These are phyloP conservation scores for Talaromyces funiculosus DNA, from an alignment of 2,329 filamentous ascomycete species.

Conservation along the genomic window DNA sequence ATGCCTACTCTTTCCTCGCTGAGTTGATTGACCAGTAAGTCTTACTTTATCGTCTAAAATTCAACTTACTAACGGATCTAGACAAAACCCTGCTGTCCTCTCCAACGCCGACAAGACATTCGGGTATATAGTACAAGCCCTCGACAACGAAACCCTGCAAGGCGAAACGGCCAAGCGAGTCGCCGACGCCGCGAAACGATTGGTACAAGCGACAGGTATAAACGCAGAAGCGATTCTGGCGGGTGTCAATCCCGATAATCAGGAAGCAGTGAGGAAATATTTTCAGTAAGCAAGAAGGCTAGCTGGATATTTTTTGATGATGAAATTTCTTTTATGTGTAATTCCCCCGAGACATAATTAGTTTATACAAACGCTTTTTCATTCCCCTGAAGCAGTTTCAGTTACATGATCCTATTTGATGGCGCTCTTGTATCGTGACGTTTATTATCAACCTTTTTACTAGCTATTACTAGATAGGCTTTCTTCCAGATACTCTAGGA, in stretches of 20 bases:
- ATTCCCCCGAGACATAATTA: background rate
- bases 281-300: constrained; percentile 52
- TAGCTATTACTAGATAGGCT: background rate
- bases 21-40: constrained; percentile 93
- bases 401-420: background rate
- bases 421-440: background rate
- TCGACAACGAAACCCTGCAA: constrained; percentile 85
- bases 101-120: constrained; percentile 76
- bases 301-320: background rate
- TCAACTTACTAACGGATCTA: constrained; percentile 34
- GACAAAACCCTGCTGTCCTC: constrained; percentile 78
- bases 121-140: constrained; percentile 74
- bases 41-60: constrained; percentile 5
- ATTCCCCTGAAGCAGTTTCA: background rate
- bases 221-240: constrained; percentile 71
- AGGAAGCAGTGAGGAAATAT: constrained; percentile 71
- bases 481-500: background rate
- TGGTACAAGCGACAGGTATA: constrained; percentile 67
- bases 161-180: constrained; percentile 75
- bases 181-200: constrained; percentile 68
- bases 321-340: constrained; percentile 4
- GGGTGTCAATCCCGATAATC: constrained; percentile 71
- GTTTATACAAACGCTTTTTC: background rate
- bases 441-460: background rate
- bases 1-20: constrained; percentile 86